Evolutionary conservation across 768 basidiomycete genomes (phyloP), one percentile per base, ranked within the genome.

Genomic region (Boletus sp.): DNA sequence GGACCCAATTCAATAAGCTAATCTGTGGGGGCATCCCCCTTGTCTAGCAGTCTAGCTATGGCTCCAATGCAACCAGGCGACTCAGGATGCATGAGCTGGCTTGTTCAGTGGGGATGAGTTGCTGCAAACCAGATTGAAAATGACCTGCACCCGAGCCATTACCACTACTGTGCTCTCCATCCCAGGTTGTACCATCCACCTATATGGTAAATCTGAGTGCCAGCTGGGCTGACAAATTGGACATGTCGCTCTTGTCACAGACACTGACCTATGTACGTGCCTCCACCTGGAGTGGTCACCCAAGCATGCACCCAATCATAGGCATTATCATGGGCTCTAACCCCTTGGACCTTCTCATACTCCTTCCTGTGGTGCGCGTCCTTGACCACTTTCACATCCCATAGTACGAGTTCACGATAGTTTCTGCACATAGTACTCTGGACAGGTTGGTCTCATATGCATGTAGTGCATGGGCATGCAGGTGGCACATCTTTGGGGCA

Each of bases 291-390:
- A 75, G 78, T 17, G 83, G 83, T 2, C 78, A 81, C 67, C 82
- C 92, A 7, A 81, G 87, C 66, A 68, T 73, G 0, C 77, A 83
- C 50, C 94, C 96, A 6, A 79, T 98, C 11, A 90, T 98, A 0
- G 89, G 91, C 1, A 82, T 99, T 56, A 94, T 99, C 70, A 99
- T 98, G 97, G 97, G 97, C 17, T 96, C 94, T 10, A 96, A 98
- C n/a, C n/a, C n/a, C 73, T 98, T 95, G 14, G 97, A 99, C 71
- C 77, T 99, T n/a, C 91, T 93, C 0, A 85, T 87, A 18, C 94
- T 99, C 89, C 80, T 91, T 15, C 89, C 94, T 6, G 92, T 91
- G 15, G 90, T 96, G 0, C 84, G 80, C 44, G 86, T 97, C 55
- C 82, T 98, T n/a, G 87, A 91, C 64, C 75, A 75, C 18, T 97